These are phyloP conservation scores for Podaxis sp. DNA, from an alignment of 768 basidiomycete genomes.

Conservation along the genomic window DNA sequence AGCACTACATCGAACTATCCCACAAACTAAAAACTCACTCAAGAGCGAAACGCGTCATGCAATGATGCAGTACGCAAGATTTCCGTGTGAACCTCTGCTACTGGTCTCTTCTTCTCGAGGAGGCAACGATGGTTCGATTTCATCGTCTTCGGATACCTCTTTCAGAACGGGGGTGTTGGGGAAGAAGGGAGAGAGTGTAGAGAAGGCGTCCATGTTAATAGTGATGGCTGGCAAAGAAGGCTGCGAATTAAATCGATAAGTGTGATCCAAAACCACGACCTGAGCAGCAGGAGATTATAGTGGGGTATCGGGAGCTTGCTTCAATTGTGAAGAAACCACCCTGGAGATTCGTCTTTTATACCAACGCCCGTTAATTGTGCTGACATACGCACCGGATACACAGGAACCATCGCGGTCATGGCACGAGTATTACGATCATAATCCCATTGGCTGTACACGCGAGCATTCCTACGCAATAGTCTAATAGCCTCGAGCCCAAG, in stretches of 20 bases:
- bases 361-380: neutral
- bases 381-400: neutral
- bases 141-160: neutral
- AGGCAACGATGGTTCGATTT: neutral
- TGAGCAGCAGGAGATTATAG: neutral
- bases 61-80: conserved; percentile 1
- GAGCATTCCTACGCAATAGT: neutral
- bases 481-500: neutral
- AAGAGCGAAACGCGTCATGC: neutral
- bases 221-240: neutral
- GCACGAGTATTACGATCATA: neutral
- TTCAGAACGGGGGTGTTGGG: neutral
- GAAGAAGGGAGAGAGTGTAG: neutral
- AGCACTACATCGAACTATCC: neutral
- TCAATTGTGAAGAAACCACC: neutral
- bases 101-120: conserved; percentile 1
- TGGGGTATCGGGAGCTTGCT: neutral
- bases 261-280: neutral
- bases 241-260: neutral
- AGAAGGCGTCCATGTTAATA: conserved; percentile 8
- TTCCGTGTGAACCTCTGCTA: neutral
- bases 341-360: neutral
- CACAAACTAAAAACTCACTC: neutral
- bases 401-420: neutral
- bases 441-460: neutral